phyloP scores from a whole-genome alignment of 805 yeast species.

The Jamesozyma hellenica region DNA sequence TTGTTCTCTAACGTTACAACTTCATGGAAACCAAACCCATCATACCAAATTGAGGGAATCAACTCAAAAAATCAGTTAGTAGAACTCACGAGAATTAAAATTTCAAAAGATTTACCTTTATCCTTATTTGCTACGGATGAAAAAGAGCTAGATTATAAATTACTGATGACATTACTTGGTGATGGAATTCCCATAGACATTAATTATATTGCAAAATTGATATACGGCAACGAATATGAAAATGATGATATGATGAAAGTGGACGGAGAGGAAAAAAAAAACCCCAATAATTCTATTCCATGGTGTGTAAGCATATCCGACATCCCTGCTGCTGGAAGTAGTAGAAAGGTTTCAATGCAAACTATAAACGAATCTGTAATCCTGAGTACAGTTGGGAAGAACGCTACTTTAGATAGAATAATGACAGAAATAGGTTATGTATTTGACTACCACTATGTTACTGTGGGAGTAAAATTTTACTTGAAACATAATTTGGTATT shows the following conservation, averaged over 20 bases:
- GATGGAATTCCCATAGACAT: conserved; percentile 12
- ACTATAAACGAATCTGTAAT: conserved; percentile 48
- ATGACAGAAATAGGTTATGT: conserved; percentile 64
- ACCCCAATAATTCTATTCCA: not conserved
- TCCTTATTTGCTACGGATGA: not conserved
- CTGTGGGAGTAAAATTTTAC: conserved; percentile 23
- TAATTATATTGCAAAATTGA: conserved; percentile 1
- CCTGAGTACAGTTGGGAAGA: conserved; percentile 19
- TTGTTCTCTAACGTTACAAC: conserved; percentile 20
- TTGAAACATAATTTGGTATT: conserved; percentile 23
- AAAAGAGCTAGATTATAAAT: conserved; percentile 9
- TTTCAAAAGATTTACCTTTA: conserved; percentile 20
- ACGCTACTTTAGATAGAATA: conserved; percentile 30
- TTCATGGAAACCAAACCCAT: conserved; percentile 24
- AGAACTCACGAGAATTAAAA: conserved; percentile 24
- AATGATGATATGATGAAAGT: conserved; percentile 3
- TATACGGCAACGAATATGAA: not conserved
- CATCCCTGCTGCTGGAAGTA: conserved; percentile 66
- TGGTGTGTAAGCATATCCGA: conserved; percentile 64
- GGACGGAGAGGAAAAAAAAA: not conserved
- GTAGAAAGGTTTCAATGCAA: conserved; percentile 50
- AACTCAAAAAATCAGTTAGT: conserved; percentile 26
- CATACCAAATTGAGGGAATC: conserved; percentile 17
- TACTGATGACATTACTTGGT: conserved; percentile 11
- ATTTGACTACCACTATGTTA: conserved; percentile 34